Evolutionary conservation across 306 rosid species (phyloP).

Genomic region (Quercus gilva): DNA sequence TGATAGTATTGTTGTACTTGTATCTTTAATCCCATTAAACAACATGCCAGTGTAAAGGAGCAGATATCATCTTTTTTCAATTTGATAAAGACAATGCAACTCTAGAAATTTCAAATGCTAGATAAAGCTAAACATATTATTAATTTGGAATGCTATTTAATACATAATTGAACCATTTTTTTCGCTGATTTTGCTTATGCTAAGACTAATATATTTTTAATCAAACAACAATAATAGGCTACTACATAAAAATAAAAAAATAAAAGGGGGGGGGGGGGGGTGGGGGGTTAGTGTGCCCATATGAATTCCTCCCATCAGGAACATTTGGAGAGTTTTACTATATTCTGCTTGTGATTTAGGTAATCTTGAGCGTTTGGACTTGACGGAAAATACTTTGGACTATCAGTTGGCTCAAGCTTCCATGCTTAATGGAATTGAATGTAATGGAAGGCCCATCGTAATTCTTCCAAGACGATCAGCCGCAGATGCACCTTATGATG

Average conservation of each 20-base stretch:
- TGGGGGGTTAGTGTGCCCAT: too few species aligned
- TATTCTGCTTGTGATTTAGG: constrained; percentile 41
- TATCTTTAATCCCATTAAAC: background rate
- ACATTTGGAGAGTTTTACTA: constrained; percentile 2
- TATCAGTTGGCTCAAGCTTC: constrained; percentile 36
- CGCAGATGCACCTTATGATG: constrained; percentile 44
- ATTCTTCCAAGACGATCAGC: constrained; percentile 37
- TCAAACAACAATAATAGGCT: too few species aligned
- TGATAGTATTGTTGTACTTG: background rate
- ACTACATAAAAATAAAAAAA: background rate
- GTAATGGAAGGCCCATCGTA: constrained; percentile 41
- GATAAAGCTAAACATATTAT: background rate
- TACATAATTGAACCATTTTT: background rate
- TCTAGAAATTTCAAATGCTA: background rate
- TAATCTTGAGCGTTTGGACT: constrained; percentile 58
- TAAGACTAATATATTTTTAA: background rate
- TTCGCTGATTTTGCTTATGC: background rate
- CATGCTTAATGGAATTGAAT: constrained; percentile 35
- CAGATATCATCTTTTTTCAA: background rate
- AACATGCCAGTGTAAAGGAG: background rate
- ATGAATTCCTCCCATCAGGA: background rate
- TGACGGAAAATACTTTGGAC: constrained; percentile 66
- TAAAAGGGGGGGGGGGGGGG: too few species aligned
- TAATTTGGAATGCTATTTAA: background rate
- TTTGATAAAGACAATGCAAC: background rate